These are phyloP conservation scores for Debaryomyces robertsiae DNA, from an alignment of 1,139 yeast species.

Conservation along the genomic window DNA sequence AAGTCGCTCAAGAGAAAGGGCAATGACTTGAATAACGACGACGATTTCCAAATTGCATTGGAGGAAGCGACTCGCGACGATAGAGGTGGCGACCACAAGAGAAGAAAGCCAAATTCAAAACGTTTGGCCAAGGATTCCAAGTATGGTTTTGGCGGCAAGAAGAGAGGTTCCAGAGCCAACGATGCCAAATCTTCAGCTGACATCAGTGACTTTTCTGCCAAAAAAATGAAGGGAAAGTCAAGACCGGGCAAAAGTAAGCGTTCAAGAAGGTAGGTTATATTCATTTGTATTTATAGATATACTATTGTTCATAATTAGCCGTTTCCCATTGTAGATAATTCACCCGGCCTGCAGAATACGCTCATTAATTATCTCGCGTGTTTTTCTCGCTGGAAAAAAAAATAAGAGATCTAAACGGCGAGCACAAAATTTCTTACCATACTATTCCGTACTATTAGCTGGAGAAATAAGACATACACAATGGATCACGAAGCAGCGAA, in stretches of 20 bases:
- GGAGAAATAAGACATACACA: conserved; percentile 11
- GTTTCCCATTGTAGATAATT: background rate
- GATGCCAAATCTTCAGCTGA: conserved; percentile 77
- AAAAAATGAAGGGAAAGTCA: conserved; percentile 55
- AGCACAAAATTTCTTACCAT: background rate
- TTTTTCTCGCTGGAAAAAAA: conserved; percentile 2
- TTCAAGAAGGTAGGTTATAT: conserved; percentile 26
- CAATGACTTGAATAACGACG: conserved; percentile 66
- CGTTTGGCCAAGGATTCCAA: conserved; percentile 68
- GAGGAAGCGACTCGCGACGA: conserved; percentile 77
- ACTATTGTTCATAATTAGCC: background rate
- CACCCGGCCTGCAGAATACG: too few relatives aligned
- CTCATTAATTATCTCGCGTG: too few relatives aligned
- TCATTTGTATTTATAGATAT: conserved; percentile 7
- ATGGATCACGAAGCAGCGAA: conserved; percentile 46
- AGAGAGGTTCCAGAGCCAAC: conserved; percentile 71
- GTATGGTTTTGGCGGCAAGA: conserved; percentile 69
- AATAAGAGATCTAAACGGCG: conserved; percentile 1
- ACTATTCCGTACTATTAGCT: too few relatives aligned
- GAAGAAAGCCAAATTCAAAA: conserved; percentile 62
- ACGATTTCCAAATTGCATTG: conserved; percentile 71
- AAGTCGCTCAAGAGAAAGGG: conserved; percentile 84
- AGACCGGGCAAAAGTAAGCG: conserved; percentile 82
- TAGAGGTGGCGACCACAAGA: conserved; percentile 39
- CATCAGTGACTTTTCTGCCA: conserved; percentile 60